These are phyloP conservation scores for Pelargonium cotyledonis DNA, from an alignment of 441 rosid genomes.

Conservation along the genomic window DNA sequence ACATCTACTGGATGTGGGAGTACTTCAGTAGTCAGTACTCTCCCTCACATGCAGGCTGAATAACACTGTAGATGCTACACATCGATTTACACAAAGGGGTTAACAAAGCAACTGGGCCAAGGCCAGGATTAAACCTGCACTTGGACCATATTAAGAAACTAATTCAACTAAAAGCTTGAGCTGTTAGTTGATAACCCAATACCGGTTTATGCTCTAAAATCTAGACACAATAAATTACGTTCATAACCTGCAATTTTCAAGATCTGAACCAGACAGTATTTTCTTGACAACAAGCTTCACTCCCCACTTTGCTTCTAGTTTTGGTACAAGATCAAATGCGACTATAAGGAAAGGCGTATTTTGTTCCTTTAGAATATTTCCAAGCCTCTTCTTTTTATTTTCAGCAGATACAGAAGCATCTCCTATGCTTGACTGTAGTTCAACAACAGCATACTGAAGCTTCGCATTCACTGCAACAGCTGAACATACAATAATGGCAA, in stretches of 20 bases:
- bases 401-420: conserved; percentile 37
- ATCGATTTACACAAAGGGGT: background rate
- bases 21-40: background rate
- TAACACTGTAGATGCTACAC: background rate
- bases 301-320: conserved; percentile 78
- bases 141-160: background rate
- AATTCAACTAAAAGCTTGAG: conserved; percentile 1
- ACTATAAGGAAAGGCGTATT: conserved; percentile 58
- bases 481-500: conserved; percentile 29
- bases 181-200: background rate
- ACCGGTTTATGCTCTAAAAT: background rate
- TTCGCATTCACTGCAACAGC: conserved; percentile 95
- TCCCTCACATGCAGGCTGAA: conserved; percentile 1
- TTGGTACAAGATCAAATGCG: conserved; percentile 79
- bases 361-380: conserved; percentile 58
- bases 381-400: conserved; percentile 44
- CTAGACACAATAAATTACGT: conserved; percentile 7
- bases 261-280: conserved; percentile 69
- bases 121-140: background rate
- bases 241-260: conserved; percentile 85
- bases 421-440: conserved; percentile 44
- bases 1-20: background rate
- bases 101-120: background rate
- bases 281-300: conserved; percentile 61
- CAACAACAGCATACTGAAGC: conserved; percentile 84